Evolutionary conservation across 495 filamentous ascomycete species (phyloP).

Genomic region (Chaetomium fimeti): DNA sequence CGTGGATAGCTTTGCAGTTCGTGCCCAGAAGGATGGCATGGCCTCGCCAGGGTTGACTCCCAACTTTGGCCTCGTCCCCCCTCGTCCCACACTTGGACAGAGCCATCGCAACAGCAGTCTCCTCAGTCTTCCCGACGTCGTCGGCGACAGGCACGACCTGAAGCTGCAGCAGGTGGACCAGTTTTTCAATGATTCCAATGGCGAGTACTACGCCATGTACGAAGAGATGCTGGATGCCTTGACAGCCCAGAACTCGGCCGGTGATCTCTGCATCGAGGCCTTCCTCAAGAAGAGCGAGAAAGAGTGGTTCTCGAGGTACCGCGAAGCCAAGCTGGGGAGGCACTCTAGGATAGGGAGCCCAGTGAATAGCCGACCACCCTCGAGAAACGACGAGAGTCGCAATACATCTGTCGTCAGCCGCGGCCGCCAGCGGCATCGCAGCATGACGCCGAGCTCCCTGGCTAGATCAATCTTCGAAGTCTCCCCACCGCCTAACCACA

Average conservation of each 20-base stretch:
- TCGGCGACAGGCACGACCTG: conserved; percentile 62
- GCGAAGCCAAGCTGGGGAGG: conserved; percentile 57
- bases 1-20: conserved; percentile 43
- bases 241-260: conserved; percentile 54
- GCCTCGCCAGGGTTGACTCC: conserved; percentile 34
- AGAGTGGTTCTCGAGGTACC: conserved; percentile 60
- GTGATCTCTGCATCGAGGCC: conserved; percentile 60
- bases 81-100: conserved; percentile 31
- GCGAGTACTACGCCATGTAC: conserved; percentile 57
- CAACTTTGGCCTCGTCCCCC: conserved; percentile 31
- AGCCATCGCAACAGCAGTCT: conserved; percentile 38
- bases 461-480: conserved; percentile 35
- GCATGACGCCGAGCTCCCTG: conserved; percentile 34
- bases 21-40: conserved; percentile 42
- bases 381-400: conserved; percentile 25
- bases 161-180: conserved; percentile 64
- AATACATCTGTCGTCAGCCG: conserved; percentile 36
- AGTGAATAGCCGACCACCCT: conserved; percentile 27
- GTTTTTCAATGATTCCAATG: conserved; percentile 65
- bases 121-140: conserved; percentile 55
- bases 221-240: conserved; percentile 55
- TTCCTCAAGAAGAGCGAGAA: conserved; percentile 63
- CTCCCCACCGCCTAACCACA: conserved; percentile 27
- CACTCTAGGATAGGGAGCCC: conserved; percentile 22
- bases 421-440: conserved; percentile 35